Percentiles rank a stretch among this genome's conserved stretches.
Evolutionary conservation across 2,329 filamentous ascomycete species (phyloP).

Genomic region (Sclerotinia borealis): DNA sequence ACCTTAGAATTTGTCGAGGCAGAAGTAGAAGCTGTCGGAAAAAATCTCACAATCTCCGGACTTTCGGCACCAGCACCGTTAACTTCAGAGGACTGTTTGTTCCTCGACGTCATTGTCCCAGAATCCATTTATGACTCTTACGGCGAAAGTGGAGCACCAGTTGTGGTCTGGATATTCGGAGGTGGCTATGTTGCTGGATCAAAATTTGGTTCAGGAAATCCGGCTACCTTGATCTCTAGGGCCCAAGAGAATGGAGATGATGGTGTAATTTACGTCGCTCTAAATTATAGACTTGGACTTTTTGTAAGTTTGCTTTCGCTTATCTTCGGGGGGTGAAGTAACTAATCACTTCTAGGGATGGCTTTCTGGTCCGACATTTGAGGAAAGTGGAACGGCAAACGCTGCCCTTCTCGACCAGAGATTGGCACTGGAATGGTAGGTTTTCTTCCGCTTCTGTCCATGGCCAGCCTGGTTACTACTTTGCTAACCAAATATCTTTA

Average conservation of each 20-base stretch:
- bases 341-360: conserved; percentile 20
- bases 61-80: background rate
- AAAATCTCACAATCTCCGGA: conserved; percentile 8
- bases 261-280: conserved; percentile 33
- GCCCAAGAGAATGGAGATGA: conserved; percentile 28
- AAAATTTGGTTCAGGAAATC: conserved; percentile 36
- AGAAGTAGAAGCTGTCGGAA: background rate
- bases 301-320: conserved; percentile 21
- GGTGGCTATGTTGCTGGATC: conserved; percentile 39
- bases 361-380: conserved; percentile 38
- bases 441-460: background rate
- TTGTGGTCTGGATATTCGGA: conserved; percentile 28
- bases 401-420: conserved; percentile 48
- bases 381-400: conserved; percentile 41
- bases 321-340: background rate
- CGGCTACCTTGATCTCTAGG: conserved; percentile 36
- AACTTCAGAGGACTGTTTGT: conserved; percentile 41
- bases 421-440: conserved; percentile 46
- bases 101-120: conserved; percentile 43
- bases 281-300: conserved; percentile 33
- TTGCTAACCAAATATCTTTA: background rate
- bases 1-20: background rate
- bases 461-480: background rate
- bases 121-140: conserved; percentile 31
- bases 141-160: conserved; percentile 8